phyloP scores from a whole-genome alignment of 192 early-diverging fungal species.

The Umbelopsis sp. region DNA sequence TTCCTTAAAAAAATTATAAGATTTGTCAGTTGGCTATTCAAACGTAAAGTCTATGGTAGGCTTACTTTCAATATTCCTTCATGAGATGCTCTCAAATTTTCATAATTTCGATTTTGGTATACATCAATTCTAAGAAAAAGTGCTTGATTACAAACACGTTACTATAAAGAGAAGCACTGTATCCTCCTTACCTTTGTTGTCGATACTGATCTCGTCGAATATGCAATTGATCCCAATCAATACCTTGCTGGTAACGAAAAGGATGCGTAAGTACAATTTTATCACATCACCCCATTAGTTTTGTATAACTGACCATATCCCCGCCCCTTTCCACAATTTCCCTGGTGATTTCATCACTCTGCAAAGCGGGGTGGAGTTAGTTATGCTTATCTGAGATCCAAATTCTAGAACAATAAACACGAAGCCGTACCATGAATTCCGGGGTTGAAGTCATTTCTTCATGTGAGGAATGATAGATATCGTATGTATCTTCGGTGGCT shows the following conservation, averaged over 20 bases:
- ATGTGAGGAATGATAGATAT: neutral
- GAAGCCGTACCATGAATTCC: neutral
- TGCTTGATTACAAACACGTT: neutral
- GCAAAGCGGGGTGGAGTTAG: neutral
- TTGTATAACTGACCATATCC: slow-evolving; percentile 36
- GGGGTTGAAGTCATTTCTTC: neutral
- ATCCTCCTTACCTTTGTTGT: slow-evolving; percentile 31
- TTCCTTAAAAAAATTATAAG: slow-evolving; percentile 24
- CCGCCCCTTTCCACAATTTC: slow-evolving; percentile 34
- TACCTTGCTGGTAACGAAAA: slow-evolving; percentile 39
- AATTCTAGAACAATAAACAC: neutral
- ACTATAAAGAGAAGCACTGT: neutral
- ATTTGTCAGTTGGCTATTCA: slow-evolving; percentile 3
- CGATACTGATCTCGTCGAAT: slow-evolving; percentile 41
- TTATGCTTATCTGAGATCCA: slow-evolving; percentile 11
- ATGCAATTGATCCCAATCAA: slow-evolving; percentile 31
- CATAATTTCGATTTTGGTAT: neutral
- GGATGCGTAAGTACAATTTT: neutral
- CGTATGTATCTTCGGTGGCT: neutral
- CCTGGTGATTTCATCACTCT: slow-evolving; percentile 30
- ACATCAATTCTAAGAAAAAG: slow-evolving; percentile 6
- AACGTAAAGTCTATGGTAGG: neutral
- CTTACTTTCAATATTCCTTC: slow-evolving; percentile 16
- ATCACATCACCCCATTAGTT: neutral
- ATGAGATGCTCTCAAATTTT: neutral